These are phyloP conservation scores for Rhamnella rubrinervis DNA, from an alignment of 331 rosid genomes.

Conservation along the genomic window DNA sequence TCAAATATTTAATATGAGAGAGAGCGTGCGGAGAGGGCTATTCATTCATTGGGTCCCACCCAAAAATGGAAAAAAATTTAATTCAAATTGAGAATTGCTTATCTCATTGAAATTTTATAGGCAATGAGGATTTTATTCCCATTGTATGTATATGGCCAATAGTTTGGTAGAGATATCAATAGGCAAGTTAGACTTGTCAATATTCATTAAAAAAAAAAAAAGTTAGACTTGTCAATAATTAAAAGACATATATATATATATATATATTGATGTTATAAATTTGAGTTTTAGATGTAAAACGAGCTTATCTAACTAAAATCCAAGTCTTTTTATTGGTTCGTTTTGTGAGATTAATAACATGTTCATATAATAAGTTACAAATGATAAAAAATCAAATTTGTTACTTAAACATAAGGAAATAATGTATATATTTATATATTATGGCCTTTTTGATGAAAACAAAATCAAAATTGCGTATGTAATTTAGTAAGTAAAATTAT, in stretches of 20 bases:
- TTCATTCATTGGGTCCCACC: slow-evolving; percentile 13
- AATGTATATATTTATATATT: background rate
- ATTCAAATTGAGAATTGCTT: background rate
- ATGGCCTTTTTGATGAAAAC: background rate
- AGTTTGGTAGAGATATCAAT: background rate
- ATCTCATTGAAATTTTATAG: background rate
- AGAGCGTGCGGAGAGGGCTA: slow-evolving; percentile 1
- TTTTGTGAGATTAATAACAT: too few species aligned
- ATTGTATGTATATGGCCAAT: too few species aligned
- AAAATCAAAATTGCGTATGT: background rate
- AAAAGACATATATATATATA: too few species aligned
- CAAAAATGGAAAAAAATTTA: background rate
- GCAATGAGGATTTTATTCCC: too few species aligned
- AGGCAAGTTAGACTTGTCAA: background rate
- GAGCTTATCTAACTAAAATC: too few species aligned
- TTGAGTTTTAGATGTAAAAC: too few species aligned
- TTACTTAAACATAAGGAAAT: background rate
- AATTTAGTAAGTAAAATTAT: background rate
- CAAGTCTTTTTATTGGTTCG: too few species aligned
- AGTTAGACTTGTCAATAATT: too few species aligned
- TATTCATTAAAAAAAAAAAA: too few species aligned
- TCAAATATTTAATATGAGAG: background rate
- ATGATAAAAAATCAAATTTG: background rate
- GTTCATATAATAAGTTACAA: too few species aligned
- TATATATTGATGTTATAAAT: too few species aligned